Conservation (phyloP, 495 filamentous ascomycete genomes). For the Aspergillus ellipticus region DNA sequence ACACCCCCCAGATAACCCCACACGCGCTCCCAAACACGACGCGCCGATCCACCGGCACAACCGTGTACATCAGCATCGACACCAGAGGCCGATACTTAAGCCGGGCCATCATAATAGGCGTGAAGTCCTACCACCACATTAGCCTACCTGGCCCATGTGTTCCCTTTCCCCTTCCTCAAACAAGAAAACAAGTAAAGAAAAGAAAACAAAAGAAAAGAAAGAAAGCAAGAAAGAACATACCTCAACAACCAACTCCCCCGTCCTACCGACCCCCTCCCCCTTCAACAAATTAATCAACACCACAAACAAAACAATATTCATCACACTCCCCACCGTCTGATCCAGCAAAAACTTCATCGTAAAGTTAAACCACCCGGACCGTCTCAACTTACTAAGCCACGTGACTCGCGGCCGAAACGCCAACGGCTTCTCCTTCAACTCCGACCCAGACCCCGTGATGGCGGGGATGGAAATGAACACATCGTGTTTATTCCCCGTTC, state of each 20-base stretch:
- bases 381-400: constrained; percentile 30
- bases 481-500: constrained; percentile 10
- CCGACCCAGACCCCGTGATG: no score
- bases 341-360: constrained; percentile 77
- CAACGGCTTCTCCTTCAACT: constrained; percentile 30
- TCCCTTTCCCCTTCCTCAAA: not conserved
- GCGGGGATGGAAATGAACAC: not conserved
- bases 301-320: constrained; percentile 78
- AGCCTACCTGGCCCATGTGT: not conserved
- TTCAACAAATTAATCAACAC: constrained; percentile 53
- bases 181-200: not conserved
- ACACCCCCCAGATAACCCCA: constrained; percentile 83
- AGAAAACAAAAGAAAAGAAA: not conserved
- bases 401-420: constrained; percentile 46
- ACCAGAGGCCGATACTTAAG: constrained; percentile 85
- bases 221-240: constrained; percentile 25
- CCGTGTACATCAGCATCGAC: constrained; percentile 70
- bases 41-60: constrained; percentile 72
- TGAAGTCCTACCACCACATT: constrained; percentile 56
- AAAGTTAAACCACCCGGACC: constrained; percentile 58
- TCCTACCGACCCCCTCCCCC: constrained; percentile 25
- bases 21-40: constrained; percentile 75
- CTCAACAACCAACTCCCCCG: constrained; percentile 33
- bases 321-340: constrained; percentile 67
- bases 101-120: constrained; percentile 66